Percentiles rank a stretch among this genome's conserved stretches.
phyloP scores from a whole-genome alignment of 371 early-diverging fungal species.

The Blastocladiella emersonii region DNA sequence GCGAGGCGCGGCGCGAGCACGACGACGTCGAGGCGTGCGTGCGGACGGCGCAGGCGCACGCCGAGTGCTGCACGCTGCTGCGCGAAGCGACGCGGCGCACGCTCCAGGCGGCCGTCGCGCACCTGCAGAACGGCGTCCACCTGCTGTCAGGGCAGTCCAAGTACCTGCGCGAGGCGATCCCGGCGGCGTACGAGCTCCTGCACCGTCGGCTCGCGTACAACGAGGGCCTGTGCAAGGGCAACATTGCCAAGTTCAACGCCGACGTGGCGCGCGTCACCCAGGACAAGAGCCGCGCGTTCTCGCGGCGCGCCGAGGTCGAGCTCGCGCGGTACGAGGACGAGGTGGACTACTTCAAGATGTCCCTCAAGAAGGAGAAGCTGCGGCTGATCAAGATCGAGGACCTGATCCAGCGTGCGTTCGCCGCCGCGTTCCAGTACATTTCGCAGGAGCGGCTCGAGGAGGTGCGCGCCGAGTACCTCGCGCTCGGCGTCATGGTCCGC shows the following conservation, averaged over 20 bases:
- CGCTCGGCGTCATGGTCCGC: not conserved
- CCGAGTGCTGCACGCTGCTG: not conserved
- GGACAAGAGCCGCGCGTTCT: not conserved
- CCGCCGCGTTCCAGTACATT: not conserved
- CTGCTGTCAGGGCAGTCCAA: not conserved
- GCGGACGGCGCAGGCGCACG: not conserved
- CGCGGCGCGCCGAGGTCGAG: not conserved
- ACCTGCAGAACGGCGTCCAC: not conserved
- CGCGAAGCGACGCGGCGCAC: not conserved
- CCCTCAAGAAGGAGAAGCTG: not conserved
- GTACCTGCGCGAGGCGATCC: not conserved
- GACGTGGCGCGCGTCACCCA: not conserved
- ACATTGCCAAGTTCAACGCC: not conserved
- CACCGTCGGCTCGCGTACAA: not conserved
- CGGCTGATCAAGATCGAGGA: not conserved
- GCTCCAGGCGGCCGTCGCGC: not conserved
- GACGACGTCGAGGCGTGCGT: not conserved
- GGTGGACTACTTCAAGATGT: not conserved
- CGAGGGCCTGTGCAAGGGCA: not conserved
- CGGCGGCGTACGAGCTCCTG: not conserved
- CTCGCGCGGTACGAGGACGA: not conserved
- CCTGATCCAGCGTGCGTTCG: not conserved
- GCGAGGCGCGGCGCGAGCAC: not conserved
- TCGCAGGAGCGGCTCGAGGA: not conserved
- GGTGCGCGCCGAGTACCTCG: not conserved